Evolutionary conservation across 768 basidiomycete genomes (phyloP), one percentile per base, ranked within the genome.

Genomic region (Pluteus cervinus): DNA sequence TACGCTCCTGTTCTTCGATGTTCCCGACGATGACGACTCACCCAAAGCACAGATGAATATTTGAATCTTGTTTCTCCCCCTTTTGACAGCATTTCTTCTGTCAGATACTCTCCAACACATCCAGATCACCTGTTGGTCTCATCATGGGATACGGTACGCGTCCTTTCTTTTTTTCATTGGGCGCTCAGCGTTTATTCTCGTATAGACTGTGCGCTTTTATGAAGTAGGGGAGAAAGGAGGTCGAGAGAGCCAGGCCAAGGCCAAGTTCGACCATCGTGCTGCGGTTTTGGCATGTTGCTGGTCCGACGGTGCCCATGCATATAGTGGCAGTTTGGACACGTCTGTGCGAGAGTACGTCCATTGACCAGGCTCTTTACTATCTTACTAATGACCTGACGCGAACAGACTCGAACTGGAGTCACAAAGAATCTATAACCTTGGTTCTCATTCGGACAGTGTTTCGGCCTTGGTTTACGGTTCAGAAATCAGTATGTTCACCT

Each of bases 241-340:
- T 47, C 78, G 49, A 46, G 57, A 75, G 20, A 80, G 79, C 51
- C 76, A 81, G 39, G 73, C 76, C 49, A 80, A 80, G 49, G 72
- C 77, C n/a, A 89, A 87, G 47, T 89, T 87, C 49, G 84, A 90
- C 30, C 86, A 94, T 42, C 77, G 88, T 14, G 90, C 90, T 4
- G 86, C 92, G 0, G 82, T 97, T 7, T 69, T 98, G n/a, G 75
- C 84, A 2, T 84, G 84, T 45, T 68, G 77, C 37, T 98, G 90
- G 57, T 71, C 68, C 1, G 81, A 86, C 41, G 70, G 66, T 1
- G 62, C 61, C 5, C 74, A 76, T 40, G 91, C 73, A 0, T 97
- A 79, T 53, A 91, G 86, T 40, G 94, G 90, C 4, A 91, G 92
- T 0, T 64, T 96, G 15, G 91, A 92, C 48, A 82, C 86, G 7